These are phyloP conservation scores for Linaria vulgaris DNA, from an alignment of 257 asterid species.

Conservation along the genomic window DNA sequence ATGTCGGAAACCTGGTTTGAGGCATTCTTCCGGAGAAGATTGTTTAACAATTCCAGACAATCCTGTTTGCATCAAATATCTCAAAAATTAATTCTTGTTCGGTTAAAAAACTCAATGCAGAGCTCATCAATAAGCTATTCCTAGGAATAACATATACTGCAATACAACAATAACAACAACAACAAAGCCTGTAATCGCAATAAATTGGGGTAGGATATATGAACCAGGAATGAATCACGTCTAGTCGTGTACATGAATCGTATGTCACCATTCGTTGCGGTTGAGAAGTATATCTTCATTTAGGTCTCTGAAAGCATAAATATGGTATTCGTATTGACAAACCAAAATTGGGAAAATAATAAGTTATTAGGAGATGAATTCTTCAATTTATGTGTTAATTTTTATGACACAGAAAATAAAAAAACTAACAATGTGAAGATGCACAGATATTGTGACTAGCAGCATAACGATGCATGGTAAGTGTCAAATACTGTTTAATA, in stretches of 20 bases:
- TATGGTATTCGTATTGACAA: no score
- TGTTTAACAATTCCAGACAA: slow-evolving; percentile 83
- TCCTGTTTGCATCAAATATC: slow-evolving; percentile 58
- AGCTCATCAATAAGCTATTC: slow-evolving; percentile 3
- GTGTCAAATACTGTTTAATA: slow-evolving; percentile 4
- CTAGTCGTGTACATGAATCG: no score
- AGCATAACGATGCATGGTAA: slow-evolving; percentile 10
- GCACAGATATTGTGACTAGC: slow-evolving; percentile 8
- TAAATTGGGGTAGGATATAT: no score
- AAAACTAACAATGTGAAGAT: slow-evolving; percentile 8
- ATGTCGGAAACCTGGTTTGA: slow-evolving; percentile 77
- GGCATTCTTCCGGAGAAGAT: slow-evolving; percentile 77
- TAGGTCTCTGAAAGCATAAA: no score
- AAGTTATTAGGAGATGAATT: background rate
- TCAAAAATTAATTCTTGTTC: slow-evolving; percentile 14
- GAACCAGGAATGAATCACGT: no score
- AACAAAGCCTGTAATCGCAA: no score
- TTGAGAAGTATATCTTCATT: no score
- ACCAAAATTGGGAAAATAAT: slow-evolving; percentile 2
- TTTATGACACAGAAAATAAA: background rate
- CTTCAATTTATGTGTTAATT: background rate
- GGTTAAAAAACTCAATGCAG: slow-evolving; percentile 18
- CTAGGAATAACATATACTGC: slow-evolving; percentile 7
- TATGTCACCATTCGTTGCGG: no score
- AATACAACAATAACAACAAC: no score